phyloP scores from a whole-genome alignment of 352 stramenopile species.

The Phytopythium cucurbitacearum region DNA sequence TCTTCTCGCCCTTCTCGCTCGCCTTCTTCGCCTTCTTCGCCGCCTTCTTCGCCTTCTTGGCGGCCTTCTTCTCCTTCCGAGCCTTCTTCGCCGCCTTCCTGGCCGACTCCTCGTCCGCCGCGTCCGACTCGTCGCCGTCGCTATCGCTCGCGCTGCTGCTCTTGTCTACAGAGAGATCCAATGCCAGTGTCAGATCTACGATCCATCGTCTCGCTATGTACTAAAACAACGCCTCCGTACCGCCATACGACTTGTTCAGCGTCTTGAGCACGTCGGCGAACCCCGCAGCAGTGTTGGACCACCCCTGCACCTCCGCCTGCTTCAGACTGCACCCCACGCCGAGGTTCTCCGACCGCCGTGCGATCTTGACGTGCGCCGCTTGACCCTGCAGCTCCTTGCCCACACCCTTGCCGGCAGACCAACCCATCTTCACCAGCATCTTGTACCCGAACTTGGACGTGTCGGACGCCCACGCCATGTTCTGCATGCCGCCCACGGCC shows the following conservation, averaged over 20 bases:
- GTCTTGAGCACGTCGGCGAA: conserved; percentile 84
- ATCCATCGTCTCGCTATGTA: background rate
- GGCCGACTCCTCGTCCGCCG: conserved; percentile 23
- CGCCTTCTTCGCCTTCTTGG: conserved; percentile 65
- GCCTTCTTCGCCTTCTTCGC: conserved; percentile 33
- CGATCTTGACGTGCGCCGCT: conserved; percentile 84
- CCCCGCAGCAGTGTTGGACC: conserved; percentile 69
- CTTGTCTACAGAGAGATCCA: conserved; percentile 16
- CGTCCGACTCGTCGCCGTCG: conserved; percentile 23
- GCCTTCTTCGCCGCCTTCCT: conserved; percentile 32
- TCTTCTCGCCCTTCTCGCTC: conserved; percentile 17
- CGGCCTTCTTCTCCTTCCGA: conserved; percentile 47
- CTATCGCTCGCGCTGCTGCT: conserved; percentile 24
- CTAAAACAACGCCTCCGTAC: conserved; percentile 6
- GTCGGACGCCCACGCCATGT: conserved; percentile 86
- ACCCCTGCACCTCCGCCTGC: conserved; percentile 84
- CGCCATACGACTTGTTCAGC: conserved; percentile 80
- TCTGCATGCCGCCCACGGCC: conserved; percentile 79
- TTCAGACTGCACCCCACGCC: conserved; percentile 91
- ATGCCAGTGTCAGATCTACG: conserved; percentile 1
- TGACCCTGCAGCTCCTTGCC: conserved; percentile 91
- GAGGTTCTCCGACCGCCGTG: conserved; percentile 84
- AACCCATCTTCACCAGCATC: conserved; percentile 97
- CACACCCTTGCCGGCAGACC: conserved; percentile 90
- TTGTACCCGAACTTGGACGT: conserved; percentile 93